Evolutionary conservation across 2,329 filamentous ascomycete species (phyloP), one percentile per base, ranked within the genome.

Genomic region (Hymenoscyphus fraxineus): DNA sequence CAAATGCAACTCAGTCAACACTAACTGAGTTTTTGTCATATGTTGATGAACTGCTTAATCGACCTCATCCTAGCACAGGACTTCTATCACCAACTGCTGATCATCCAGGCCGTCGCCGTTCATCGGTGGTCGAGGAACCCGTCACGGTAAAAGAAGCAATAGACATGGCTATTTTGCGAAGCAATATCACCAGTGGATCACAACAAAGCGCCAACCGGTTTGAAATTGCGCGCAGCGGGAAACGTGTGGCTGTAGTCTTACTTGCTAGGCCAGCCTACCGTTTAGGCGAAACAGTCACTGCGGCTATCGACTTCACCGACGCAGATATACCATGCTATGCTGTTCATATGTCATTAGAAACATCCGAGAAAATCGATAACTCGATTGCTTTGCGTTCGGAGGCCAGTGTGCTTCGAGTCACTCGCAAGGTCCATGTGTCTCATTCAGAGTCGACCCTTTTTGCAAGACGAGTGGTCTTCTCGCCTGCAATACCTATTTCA

Each of bases 181-280:
- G 92, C 74, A 92, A 92, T 70, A 79, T 88, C 69, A 83, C 86
- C 0, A 81, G 81, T 2, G 83, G 86, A 56, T 84, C 86, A n/a
- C 87, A 88, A 41, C 89, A 92, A 71, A 93, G 91, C 73, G 86
- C 89, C n/a, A 97, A 97, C 73, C 88, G 93, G 47, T 99, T 98
- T 75, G 93, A 97, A 74, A 98, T 99, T 75, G 89, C 94, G 13
- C 90, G 94, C 15, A 93, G 93, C 73, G 93, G 93, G n/a, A 88
- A 88, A 63, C 88, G 88, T n/a, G 93, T 99, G 13, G 94, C 91
- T 2, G 92, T 96, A 6, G 86, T 99, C 63, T 93, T 93, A 78
- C 84, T 99, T 39, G 90, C 93, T 5, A 88, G 95, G 10, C 92
- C 95, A 0, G 88, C 93, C 0, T 97, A 96, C 79, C 85, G 93